phyloP scores from a whole-genome alignment of 2,329 filamentous ascomycete genomes.

The Aspergillus piperis region DNA sequence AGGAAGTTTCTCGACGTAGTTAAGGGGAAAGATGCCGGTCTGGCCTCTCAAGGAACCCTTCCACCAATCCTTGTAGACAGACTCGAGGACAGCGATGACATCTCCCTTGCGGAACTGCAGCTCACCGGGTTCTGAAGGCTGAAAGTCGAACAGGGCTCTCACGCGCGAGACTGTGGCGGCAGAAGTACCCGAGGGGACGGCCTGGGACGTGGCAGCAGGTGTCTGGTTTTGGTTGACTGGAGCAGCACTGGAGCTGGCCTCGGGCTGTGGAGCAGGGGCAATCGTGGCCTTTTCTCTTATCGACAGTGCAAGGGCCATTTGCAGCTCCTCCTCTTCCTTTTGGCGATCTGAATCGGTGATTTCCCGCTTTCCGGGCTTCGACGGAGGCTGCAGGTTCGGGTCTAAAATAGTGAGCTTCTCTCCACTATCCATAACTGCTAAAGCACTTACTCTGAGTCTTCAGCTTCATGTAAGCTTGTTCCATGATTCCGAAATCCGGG shows the following conservation, averaged over 20 bases:
- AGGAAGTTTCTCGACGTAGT: slow-evolving; percentile 96
- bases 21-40: slow-evolving; percentile 96
- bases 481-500: slow-evolving; percentile 94
- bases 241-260: slow-evolving; percentile 40
- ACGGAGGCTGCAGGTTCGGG: slow-evolving; percentile 85
- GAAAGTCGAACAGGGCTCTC: slow-evolving; percentile 90
- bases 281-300: slow-evolving; percentile 74
- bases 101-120: slow-evolving; percentile 96
- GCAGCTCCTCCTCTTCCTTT: slow-evolving; percentile 95
- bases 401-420: slow-evolving; percentile 54
- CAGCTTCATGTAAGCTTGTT: slow-evolving; percentile 85
- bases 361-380: slow-evolving; percentile 87
- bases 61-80: slow-evolving; percentile 99
- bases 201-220: slow-evolving; percentile 52
- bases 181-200: slow-evolving; percentile 79
- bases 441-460: slow-evolving; percentile 64
- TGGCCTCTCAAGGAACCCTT: slow-evolving; percentile 91
- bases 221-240: slow-evolving; percentile 38
- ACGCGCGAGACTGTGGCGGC: slow-evolving; percentile 95
- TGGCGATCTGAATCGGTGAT: slow-evolving; percentile 87
- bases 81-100: slow-evolving; percentile 94
- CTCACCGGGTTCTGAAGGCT: slow-evolving; percentile 89
- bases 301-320: slow-evolving; percentile 91
- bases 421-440: background rate
- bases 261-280: slow-evolving; percentile 39